phyloP scores from a whole-genome alignment of 345 rosid species.

The Alliaria petiolata region DNA sequence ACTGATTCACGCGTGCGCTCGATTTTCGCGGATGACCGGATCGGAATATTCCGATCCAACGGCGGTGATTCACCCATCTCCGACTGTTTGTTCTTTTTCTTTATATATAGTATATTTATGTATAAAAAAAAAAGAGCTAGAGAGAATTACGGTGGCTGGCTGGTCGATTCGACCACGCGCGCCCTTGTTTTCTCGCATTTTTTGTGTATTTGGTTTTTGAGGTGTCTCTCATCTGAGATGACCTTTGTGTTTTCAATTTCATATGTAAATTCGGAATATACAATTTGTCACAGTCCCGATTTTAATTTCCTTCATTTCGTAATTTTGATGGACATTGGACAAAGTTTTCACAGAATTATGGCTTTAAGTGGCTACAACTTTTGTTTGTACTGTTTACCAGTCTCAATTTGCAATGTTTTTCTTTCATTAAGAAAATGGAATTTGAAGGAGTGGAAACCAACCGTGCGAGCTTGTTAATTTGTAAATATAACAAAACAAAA shows the following conservation, averaged over 20 bases:
- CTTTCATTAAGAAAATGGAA: no score
- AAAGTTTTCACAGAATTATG: no score
- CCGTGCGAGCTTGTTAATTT: no score
- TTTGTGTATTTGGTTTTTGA: slow-evolving; percentile 6
- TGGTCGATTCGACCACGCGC: slow-evolving; percentile 9
- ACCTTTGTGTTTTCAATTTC: background rate
- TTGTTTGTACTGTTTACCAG: no score
- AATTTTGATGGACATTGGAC: no score
- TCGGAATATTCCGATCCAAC: no score
- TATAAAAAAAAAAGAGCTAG: background rate
- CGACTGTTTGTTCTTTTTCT: background rate
- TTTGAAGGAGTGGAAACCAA: no score
- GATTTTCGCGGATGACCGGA: no score
- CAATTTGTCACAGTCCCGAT: background rate
- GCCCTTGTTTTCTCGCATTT: slow-evolving; percentile 16
- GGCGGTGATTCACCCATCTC: slow-evolving; percentile 1
- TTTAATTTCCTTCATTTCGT: background rate
- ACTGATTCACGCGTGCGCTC: no score
- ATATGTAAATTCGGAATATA: slow-evolving; percentile 22
- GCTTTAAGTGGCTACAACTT: no score
- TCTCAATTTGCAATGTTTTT: no score
- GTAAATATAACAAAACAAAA: background rate
- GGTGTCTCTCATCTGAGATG: background rate
- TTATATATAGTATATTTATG: background rate
- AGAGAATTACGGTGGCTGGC: slow-evolving; percentile 24